A percentile compares a stretch with the other conserved stretches of the same genome.
phyloP scores from a whole-genome alignment of 768 basidiomycete genomes.

The Collybiopsis luxurians region DNA sequence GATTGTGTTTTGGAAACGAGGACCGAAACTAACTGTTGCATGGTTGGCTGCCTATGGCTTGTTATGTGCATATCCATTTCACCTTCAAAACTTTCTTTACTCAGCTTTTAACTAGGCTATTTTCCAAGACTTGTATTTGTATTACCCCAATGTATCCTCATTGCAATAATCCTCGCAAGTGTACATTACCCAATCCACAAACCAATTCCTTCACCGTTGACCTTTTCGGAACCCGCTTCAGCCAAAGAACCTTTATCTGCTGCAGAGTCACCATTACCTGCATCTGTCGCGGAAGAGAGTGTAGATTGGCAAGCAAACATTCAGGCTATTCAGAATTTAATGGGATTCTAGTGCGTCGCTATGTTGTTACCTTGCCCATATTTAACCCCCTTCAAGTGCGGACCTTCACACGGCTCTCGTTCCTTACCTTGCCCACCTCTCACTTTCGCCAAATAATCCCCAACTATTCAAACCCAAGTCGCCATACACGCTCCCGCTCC shows the following conservation, averaged over 20 bases:
- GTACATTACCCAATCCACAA: slow-evolving; percentile 46
- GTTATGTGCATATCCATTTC: slow-evolving; percentile 54
- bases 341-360: slow-evolving; percentile 72
- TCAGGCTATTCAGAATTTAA: slow-evolving; percentile 88
- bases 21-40: slow-evolving; percentile 65
- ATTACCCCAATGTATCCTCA: slow-evolving; percentile 60
- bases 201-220: slow-evolving; percentile 12
- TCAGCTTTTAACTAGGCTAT: slow-evolving; percentile 47
- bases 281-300: slow-evolving; percentile 52
- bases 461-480: slow-evolving; percentile 36
- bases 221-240: not conserved
- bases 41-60: slow-evolving; percentile 82
- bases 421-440: slow-evolving; percentile 49
- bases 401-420: slow-evolving; percentile 55
- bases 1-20: slow-evolving; percentile 76
- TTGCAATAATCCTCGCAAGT: slow-evolving; percentile 63
- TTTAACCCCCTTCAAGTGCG: slow-evolving; percentile 38
- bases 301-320: slow-evolving; percentile 85
- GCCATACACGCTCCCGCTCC: slow-evolving; percentile 51
- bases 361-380: not conserved
- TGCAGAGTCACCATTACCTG: not conserved
- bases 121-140: slow-evolving; percentile 72
- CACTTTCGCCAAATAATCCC: slow-evolving; percentile 43
- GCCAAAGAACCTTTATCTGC: slow-evolving; percentile 6
- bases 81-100: not conserved